Evolutionary conservation across 2,329 filamentous ascomycete genomes (phyloP), one percentile per base, ranked within the genome.

Genomic region (Sarocladium strictum): DNA sequence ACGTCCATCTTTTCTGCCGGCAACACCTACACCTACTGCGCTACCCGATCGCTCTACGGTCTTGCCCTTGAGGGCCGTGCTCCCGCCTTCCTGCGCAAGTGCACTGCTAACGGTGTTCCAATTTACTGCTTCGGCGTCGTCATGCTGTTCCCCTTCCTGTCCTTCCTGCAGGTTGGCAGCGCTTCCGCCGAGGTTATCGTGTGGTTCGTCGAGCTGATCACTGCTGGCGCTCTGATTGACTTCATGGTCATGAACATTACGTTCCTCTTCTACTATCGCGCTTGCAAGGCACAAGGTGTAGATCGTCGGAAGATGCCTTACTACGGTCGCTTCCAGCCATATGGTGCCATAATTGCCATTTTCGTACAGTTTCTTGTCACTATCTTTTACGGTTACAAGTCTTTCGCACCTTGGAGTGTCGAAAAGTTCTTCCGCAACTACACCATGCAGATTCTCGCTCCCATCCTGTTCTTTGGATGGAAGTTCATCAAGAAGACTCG

Each of bases 401-500:
- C 74, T 1, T 80, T 81, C 63, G 61, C 63, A 15, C 68, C 69
- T 15, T 85, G 82, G 76, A 65, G 67, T 23, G 69, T 74, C 17
- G 67, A 74, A 3, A 70, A 21, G 6, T 77, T 80, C 63, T 72
- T 79, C 65, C 67, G 72, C 17, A 79, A 79, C 69, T 84, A 84
- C 67, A 77, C 76, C 26, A 81, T 83, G 77, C 70, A 79, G 57
- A 66, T 83, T 14, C 64, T 84, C 23, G 75, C 76, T 0, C 74
- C 77, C 7, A 63, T 80, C 33, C 68, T 83, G 26, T 86, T 78
- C 63, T 53, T 77, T 19, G 73, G 73, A 61, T 89, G 83, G 82
- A 89, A 89, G 69, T 7, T 87, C 1, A 19, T 83, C 64, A 81
- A 84, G 70, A 73, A 72, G 55, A 87, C 84, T 1, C 75, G 74